phyloP scores from a whole-genome alignment of 2,329 filamentous ascomycete species.

The Talaromyces sp. region DNA sequence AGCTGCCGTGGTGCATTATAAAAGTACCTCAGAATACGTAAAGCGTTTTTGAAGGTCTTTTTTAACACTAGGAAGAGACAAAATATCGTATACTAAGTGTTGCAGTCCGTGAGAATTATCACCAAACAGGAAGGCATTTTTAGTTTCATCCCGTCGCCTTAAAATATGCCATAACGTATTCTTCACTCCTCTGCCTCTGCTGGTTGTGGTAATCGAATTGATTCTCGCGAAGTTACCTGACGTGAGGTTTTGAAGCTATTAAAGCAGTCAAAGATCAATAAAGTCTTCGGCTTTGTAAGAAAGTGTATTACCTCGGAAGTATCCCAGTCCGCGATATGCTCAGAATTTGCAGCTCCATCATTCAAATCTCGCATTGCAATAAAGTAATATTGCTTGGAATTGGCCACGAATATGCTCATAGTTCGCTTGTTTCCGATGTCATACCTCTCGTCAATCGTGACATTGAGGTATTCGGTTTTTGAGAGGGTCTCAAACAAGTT shows the following conservation, averaged over 20 bases:
- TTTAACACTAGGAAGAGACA: neutral
- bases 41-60: neutral
- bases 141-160: neutral
- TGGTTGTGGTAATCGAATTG: neutral
- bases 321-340: neutral
- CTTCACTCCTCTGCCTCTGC: too few relatives aligned
- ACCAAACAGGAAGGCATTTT: neutral
- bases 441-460: neutral
- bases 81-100: neutral
- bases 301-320: neutral
- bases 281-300: neutral
- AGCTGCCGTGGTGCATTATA: neutral
- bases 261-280: neutral
- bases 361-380: neutral
- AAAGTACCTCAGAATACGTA: neutral
- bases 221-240: neutral
- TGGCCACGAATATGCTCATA: neutral
- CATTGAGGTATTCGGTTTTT: neutral
- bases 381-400: neutral
- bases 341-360: neutral
- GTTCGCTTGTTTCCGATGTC: neutral
- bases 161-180: neutral
- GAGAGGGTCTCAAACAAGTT: neutral
- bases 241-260: neutral
- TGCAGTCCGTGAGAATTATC: neutral